Conservation (phyloP, 2,329 filamentous ascomycete species). For the Calonectria multiphialidica region DNA sequence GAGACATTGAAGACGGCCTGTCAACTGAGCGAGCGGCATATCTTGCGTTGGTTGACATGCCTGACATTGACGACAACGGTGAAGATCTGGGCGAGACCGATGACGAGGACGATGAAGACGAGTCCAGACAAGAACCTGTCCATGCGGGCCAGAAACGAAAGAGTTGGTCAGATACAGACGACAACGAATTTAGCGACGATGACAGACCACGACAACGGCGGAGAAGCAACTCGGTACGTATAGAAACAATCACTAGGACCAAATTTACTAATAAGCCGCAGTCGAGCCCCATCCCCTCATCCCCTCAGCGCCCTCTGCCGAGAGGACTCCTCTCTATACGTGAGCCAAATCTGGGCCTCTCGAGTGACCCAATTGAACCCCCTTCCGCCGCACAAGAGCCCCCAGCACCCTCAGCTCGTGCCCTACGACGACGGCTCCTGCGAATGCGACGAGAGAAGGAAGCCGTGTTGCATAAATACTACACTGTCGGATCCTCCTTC, state of each 20-base stretch:
- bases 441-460: constrained; percentile 84
- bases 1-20: constrained; percentile 90
- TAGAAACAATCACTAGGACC: neutral
- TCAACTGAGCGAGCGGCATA: constrained; percentile 83
- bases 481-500: constrained; percentile 88
- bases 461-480: constrained; percentile 82
- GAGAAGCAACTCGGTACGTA: constrained; percentile 86
- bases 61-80: constrained; percentile 83
- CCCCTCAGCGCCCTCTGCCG: constrained; percentile 70
- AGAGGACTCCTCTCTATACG: constrained; percentile 70
- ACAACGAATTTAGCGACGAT: constrained; percentile 79
- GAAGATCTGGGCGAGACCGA: constrained; percentile 71
- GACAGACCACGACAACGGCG: constrained; percentile 83
- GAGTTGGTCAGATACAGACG: constrained; percentile 79
- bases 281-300: constrained; percentile 75
- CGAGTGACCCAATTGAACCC: constrained; percentile 63
- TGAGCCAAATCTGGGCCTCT: constrained; percentile 59
- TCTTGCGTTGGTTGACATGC: constrained; percentile 89
- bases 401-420: constrained; percentile 76
- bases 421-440: constrained; percentile 79
- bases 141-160: constrained; percentile 79
- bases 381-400: constrained; percentile 70
- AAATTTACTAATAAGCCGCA: constrained; percentile 47
- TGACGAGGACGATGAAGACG: constrained; percentile 66
- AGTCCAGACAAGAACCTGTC: constrained; percentile 49